Percentiles rank a stretch among this genome's conserved stretches.
phyloP scores from a whole-genome alignment of 2,329 filamentous ascomycete species.

The Fusarium phyllophilum region DNA sequence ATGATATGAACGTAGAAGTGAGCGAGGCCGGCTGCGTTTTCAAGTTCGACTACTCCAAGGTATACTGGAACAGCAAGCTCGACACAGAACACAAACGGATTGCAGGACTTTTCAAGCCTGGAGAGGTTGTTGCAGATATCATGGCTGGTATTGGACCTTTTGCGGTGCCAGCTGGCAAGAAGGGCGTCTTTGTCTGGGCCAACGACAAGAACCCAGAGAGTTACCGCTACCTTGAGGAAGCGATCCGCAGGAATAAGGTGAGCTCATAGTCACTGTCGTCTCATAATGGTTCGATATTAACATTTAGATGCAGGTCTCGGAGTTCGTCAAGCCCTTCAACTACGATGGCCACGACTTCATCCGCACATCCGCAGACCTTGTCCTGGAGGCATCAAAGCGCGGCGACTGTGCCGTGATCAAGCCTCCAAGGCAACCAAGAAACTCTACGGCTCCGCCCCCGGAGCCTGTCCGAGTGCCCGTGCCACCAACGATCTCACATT shows the following conservation, averaged over 20 bases:
- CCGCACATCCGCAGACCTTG: constrained; percentile 70
- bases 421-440: constrained; percentile 52
- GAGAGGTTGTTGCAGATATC: constrained; percentile 92
- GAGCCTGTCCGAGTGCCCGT: constrained; percentile 59
- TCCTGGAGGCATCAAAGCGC: constrained; percentile 61
- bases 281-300: constrained; percentile 14
- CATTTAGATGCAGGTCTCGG: constrained; percentile 57
- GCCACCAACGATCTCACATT: constrained; percentile 86
- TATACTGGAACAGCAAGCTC: constrained; percentile 97
- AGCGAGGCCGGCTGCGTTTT: constrained; percentile 88
- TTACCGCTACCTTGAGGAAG: constrained; percentile 75
- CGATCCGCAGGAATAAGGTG: constrained; percentile 83
- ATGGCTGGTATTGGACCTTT: constrained; percentile 99
- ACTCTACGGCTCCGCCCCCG: constrained; percentile 50
- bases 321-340: constrained; percentile 83
- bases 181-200: constrained; percentile 91
- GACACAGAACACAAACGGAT: constrained; percentile 89
- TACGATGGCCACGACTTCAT: constrained; percentile 87
- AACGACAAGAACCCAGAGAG: constrained; percentile 97
- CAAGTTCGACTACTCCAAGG: constrained; percentile 91
- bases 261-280: constrained; percentile 10
- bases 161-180: constrained; percentile 89
- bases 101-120: constrained; percentile 78
- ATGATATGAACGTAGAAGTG: constrained; percentile 85
- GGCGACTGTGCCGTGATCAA: constrained; percentile 66